Conservation (phyloP, 176 grass and related monocot species). For the Lolium perenne region DNA sequence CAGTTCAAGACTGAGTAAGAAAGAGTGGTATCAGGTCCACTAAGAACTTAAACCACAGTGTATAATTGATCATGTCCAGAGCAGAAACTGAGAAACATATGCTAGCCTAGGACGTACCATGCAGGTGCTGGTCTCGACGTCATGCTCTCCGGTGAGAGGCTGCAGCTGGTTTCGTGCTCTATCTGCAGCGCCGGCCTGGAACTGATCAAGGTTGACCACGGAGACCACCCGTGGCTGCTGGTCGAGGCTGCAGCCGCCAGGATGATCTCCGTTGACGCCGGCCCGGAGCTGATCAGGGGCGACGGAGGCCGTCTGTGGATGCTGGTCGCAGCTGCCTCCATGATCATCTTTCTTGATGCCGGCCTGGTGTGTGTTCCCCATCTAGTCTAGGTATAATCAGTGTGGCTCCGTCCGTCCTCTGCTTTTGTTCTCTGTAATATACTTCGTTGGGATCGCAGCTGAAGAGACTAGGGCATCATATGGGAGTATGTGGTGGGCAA, state of each 20-base stretch:
- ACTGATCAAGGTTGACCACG: background rate
- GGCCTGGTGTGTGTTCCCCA: constrained; percentile 9
- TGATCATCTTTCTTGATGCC: background rate
- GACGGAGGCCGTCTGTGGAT: background rate
- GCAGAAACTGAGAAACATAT: background rate
- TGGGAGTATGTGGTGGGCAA: background rate
- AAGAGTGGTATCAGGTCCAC: background rate
- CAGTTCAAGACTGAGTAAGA: background rate
- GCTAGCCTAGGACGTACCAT: background rate
- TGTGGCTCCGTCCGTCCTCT: background rate
- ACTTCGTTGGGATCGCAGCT: background rate
- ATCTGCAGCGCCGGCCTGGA: background rate
- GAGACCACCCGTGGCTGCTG: constrained; percentile 1
- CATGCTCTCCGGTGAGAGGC: background rate
- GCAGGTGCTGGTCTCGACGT: background rate
- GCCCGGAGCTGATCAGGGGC: background rate
- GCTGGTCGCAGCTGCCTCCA: background rate
- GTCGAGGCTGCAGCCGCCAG: background rate
- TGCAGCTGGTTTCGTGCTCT: background rate
- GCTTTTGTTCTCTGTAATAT: background rate
- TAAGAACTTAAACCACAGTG: background rate
- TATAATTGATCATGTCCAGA: background rate
- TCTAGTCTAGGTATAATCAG: background rate
- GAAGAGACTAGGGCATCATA: background rate
- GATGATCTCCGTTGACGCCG: constrained; percentile 11